Percentiles rank a stretch among this genome's conserved stretches.
These are phyloP conservation scores for Backusella sp. DNA, from an alignment of 192 early-diverging fungal genomes.

Conservation along the genomic window DNA sequence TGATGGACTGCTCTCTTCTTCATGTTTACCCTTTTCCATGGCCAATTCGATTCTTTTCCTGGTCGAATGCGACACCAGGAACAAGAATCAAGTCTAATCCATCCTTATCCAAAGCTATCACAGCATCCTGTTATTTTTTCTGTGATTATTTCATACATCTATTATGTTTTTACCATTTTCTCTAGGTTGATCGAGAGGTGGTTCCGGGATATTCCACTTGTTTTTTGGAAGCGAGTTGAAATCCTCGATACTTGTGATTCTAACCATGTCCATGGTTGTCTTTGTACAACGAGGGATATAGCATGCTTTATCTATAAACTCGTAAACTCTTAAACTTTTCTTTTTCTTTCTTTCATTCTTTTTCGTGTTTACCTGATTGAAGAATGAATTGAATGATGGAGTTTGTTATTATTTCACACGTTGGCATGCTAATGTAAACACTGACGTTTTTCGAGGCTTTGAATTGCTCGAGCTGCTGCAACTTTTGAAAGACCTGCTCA, in stretches of 20 bases:
- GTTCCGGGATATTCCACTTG: constrained; percentile 71
- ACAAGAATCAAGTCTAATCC: constrained; percentile 63
- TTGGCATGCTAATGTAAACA: constrained; percentile 53
- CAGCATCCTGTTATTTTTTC: neutral
- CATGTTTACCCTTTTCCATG: constrained; percentile 60
- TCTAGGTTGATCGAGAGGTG: constrained; percentile 41
- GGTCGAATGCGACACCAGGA: constrained; percentile 62
- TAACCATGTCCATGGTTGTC: constrained; percentile 68
- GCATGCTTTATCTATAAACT: constrained; percentile 44
- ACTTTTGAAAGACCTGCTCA: constrained; percentile 23
- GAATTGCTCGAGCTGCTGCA: constrained; percentile 35
- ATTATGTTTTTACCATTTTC: constrained; percentile 47
- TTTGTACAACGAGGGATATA: constrained; percentile 54
- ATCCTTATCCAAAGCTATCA: constrained; percentile 46
- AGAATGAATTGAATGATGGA: constrained; percentile 48
- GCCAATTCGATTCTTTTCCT: constrained; percentile 52
- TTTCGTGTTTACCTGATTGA: constrained; percentile 30
- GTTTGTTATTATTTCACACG: constrained; percentile 48
- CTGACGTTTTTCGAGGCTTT: constrained; percentile 45
- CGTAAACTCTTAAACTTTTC: neutral
- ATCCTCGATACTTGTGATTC: constrained; percentile 56
- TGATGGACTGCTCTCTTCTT: neutral
- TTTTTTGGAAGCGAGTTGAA: constrained; percentile 58
- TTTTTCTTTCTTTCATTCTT: neutral
- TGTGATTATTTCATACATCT: neutral